These are phyloP conservation scores for Skeletonema costatum DNA, from an alignment of 108 stramenopile species.

Conservation along the genomic window DNA sequence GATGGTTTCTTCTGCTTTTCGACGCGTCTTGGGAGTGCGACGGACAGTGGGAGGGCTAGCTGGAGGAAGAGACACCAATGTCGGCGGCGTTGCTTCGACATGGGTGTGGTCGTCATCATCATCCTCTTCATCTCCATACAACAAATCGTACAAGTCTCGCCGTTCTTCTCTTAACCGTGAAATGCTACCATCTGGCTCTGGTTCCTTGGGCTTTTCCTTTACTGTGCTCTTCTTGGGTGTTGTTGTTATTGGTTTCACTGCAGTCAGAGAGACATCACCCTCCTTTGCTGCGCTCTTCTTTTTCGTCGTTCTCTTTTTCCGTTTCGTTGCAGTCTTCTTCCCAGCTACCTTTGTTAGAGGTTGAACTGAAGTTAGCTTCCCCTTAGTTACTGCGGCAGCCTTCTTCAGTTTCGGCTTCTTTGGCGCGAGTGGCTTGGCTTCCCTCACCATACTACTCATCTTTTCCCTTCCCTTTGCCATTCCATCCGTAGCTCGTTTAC, in stretches of 20 bases:
- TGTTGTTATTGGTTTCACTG: conserved; percentile 21
- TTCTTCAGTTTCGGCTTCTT: conserved; percentile 23
- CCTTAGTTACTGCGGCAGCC: not conserved
- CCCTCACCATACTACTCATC: conserved; percentile 5
- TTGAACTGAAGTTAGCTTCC: not conserved
- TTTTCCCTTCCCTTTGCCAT: conserved; percentile 51
- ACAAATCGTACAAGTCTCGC: conserved; percentile 79
- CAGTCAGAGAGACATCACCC: conserved; percentile 1
- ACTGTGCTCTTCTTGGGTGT: conserved; percentile 14
- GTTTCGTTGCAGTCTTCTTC: conserved; percentile 11
- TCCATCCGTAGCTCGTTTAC: conserved; percentile 63
- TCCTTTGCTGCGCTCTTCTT: conserved; percentile 16
- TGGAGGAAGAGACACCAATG: conserved; percentile 1
- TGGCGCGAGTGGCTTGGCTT: conserved; percentile 23
- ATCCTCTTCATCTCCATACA: conserved; percentile 79
- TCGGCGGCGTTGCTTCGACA: not conserved
- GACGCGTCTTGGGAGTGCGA: conserved; percentile 2
- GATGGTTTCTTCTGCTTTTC: not conserved
- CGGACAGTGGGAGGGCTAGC: conserved; percentile 6
- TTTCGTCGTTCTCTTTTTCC: conserved; percentile 23
- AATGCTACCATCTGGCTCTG: conserved; percentile 66
- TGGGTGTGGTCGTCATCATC: conserved; percentile 32
- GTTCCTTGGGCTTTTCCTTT: conserved; percentile 19
- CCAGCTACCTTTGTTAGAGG: conserved; percentile 1
- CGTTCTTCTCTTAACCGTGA: conserved; percentile 72